Percentiles rank a stretch among this genome's conserved stretches.
phyloP scores from a whole-genome alignment of 768 basidiomycete species.

The Lenzites betulinus region DNA sequence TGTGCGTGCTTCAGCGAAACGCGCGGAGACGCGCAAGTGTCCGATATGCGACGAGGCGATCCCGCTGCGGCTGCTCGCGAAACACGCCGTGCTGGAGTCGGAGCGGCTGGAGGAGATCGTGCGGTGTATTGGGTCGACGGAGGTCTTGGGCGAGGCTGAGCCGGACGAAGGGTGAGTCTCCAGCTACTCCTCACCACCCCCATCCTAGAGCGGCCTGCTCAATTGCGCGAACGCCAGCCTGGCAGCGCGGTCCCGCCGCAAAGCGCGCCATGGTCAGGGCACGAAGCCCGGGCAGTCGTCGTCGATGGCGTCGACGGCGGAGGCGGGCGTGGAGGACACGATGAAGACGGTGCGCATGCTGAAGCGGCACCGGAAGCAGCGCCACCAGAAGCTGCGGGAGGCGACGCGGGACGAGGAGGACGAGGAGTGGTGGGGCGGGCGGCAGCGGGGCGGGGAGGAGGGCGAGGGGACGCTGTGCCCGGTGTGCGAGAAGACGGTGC shows the following conservation, averaged over 20 bases:
- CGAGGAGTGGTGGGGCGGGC: constrained; percentile 24
- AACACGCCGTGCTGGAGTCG: constrained; percentile 65
- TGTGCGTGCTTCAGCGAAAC: constrained; percentile 51
- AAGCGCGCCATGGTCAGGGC: constrained; percentile 45
- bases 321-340: constrained; percentile 34
- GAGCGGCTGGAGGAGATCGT: constrained; percentile 72
- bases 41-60: constrained; percentile 75
- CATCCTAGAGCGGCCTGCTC: neutral
- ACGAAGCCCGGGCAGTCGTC: constrained; percentile 12
- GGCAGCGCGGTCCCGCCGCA: constrained; percentile 39
- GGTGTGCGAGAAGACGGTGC: constrained; percentile 58
- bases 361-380: constrained; percentile 67
- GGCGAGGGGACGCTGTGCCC: constrained; percentile 61
- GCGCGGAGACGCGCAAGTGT: constrained; percentile 74
- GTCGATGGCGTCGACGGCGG: constrained; percentile 20
- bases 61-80: constrained; percentile 67
- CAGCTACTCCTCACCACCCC: neutral
- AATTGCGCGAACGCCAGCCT: constrained; percentile 26
- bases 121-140: constrained; percentile 59
- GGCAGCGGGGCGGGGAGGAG: constrained; percentile 25
- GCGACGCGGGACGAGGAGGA: constrained; percentile 65
- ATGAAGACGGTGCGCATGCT: constrained; percentile 62
- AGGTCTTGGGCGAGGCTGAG: constrained; percentile 53
- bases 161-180: constrained; percentile 55
- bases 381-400: constrained; percentile 67